phyloP scores from a whole-genome alignment of 2,329 filamentous ascomycete species.

The Pestalotiopsis sp. region DNA sequence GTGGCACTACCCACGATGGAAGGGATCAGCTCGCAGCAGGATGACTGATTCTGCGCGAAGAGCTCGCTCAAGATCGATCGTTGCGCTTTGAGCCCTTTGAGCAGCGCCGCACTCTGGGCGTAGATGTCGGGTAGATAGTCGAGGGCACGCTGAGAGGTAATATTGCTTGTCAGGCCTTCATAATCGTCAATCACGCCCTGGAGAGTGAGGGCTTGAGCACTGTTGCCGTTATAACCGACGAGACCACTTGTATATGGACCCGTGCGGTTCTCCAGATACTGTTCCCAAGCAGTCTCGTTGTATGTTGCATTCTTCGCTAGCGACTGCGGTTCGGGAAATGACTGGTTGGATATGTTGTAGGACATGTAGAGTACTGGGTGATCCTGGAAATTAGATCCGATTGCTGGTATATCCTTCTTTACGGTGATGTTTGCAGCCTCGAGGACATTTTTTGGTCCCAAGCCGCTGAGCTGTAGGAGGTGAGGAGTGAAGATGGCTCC shows the following conservation, averaged over 20 bases:
- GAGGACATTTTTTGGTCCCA: slow-evolving; percentile 19
- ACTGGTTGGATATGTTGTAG: slow-evolving; percentile 12
- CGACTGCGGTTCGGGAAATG: slow-evolving; percentile 10
- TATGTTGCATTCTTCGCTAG: slow-evolving; percentile 17
- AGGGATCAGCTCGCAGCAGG: slow-evolving; percentile 5
- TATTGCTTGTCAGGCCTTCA: slow-evolving; percentile 5
- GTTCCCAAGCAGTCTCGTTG: slow-evolving; percentile 21
- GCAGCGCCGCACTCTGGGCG: slow-evolving; percentile 19
- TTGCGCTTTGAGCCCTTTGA: slow-evolving; percentile 16
- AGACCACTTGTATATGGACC: slow-evolving; percentile 24
- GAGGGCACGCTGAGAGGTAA: slow-evolving; percentile 16
- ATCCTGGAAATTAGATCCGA: slow-evolving; percentile 25
- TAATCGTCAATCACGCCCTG: slow-evolving; percentile 5
- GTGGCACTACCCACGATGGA: slow-evolving; percentile 11
- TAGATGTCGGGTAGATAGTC: slow-evolving; percentile 20
- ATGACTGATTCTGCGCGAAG: neutral
- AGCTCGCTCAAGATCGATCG: slow-evolving; percentile 10
- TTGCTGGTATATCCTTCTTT: slow-evolving; percentile 15
- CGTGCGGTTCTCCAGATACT: slow-evolving; percentile 22
- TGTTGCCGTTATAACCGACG: neutral
- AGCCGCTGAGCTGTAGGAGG: slow-evolving; percentile 40
- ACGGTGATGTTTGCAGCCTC: slow-evolving; percentile 9
- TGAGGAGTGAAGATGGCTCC: slow-evolving; percentile 29
- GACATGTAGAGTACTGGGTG: slow-evolving; percentile 17
- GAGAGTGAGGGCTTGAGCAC: neutral